Evolutionary conservation across 2,329 filamentous ascomycete genomes (phyloP).

Genomic region (Xylariaceae sp.): DNA sequence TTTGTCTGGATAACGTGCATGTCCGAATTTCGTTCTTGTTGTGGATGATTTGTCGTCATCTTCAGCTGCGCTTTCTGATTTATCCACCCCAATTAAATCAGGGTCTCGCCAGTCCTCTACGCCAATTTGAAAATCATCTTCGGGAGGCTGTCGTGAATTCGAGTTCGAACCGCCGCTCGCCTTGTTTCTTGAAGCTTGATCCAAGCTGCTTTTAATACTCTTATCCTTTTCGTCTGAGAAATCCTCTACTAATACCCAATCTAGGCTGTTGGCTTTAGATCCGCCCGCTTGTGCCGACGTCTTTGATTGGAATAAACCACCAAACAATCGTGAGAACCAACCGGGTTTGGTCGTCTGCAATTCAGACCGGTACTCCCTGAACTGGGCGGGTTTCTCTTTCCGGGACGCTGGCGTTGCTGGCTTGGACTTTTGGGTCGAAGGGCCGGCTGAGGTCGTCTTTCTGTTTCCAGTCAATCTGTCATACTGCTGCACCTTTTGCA

Average conservation of each 20-base stretch:
- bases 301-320: slow-evolving; percentile 31
- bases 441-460: slow-evolving; percentile 33
- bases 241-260: slow-evolving; percentile 66
- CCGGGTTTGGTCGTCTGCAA: slow-evolving; percentile 28
- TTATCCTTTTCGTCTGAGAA: slow-evolving; percentile 54
- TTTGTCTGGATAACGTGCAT: slow-evolving; percentile 14
- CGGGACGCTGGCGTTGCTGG: slow-evolving; percentile 25
- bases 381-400: slow-evolving; percentile 21
- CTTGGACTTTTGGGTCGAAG: slow-evolving; percentile 27
- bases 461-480: slow-evolving; percentile 36
- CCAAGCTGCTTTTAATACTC: slow-evolving; percentile 38
- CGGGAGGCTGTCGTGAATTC: slow-evolving; percentile 23
- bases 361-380: slow-evolving; percentile 27
- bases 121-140: slow-evolving; percentile 72
- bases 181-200: slow-evolving; percentile 34
- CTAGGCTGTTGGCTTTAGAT: slow-evolving; percentile 60
- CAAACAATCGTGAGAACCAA: slow-evolving; percentile 44
- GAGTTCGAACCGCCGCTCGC: slow-evolving; percentile 22
- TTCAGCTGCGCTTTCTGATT: slow-evolving; percentile 12
- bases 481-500: slow-evolving; percentile 48
- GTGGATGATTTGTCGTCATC: slow-evolving; percentile 30
- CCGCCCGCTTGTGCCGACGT: slow-evolving; percentile 54
- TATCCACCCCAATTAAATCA: slow-evolving; percentile 52
- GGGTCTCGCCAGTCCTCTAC: slow-evolving; percentile 83
- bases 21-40: slow-evolving; percentile 20